Base-by-base conservation (phyloP, 1,139 yeast genomes). In the Taiozyma sp. region DNA sequence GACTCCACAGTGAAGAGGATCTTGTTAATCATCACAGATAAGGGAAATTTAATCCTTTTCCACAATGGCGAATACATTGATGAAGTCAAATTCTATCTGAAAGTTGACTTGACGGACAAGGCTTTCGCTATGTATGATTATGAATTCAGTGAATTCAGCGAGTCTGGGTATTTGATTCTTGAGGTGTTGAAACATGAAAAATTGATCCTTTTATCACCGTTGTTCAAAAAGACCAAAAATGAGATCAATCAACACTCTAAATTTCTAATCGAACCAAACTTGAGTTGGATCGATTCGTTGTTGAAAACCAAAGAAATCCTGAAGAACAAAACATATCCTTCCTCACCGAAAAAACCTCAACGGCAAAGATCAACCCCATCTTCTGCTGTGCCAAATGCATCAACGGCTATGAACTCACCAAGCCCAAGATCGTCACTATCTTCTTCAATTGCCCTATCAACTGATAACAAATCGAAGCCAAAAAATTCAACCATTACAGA, bases 81-180 rank as follows among this genome's bases (percentile, higher is more conserved):
- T 51, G 70, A 66, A 48, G 55, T 70, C 72, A 77, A 4, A 76
- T 74, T 30, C 67, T 76, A 48, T 1, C 70, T 80, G 13, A 81
- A 80, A 27, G 73, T 82, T 13, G 79, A 83, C 49, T 77, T 62
- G 68, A 81, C 76, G 54, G 84, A 70, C 76, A 82, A 59, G 64
- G 83, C 81, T 58, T 81, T 85, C 54, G 87, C 87, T 66, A 81
- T 86, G 84, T 86, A 85, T 64, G 92, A 86, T 66, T 86, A 84
- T 65, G 93, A 86, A 62, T 85, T 86, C 65, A 78, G 79, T 56
- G 85, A 80, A 45, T 69, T 67, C 14, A 70, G 67, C n/a, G 70
- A 70, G 40, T 78, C 71, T 50, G 92, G 92, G 1, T 85, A 80
- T 59, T 71, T 86, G 48, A 84, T 86, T 16, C 65, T 86, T 39